These are phyloP conservation scores for Oryza australiensis DNA, from an alignment of 176 grass and related monocot genomes.

Conservation along the genomic window DNA sequence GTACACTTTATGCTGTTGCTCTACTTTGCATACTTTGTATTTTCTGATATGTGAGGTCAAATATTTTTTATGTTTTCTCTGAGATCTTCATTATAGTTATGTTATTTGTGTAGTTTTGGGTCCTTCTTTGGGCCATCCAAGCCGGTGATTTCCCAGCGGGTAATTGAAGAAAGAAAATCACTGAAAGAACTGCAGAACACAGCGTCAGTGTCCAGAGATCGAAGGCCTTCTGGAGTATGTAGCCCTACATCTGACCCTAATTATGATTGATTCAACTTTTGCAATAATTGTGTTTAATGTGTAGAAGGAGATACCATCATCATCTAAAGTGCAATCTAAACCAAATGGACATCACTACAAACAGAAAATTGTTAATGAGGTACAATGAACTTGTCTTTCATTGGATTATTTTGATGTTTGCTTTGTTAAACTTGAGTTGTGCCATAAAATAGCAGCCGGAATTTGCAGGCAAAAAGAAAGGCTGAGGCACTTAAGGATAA, in stretches of 20 bases:
- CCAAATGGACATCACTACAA: constrained; percentile 53
- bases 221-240: constrained; percentile 48
- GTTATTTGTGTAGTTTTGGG: constrained; percentile 68
- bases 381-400: constrained; percentile 48
- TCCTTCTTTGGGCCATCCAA: constrained; percentile 97
- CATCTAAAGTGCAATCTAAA: constrained; percentile 53
- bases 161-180: constrained; percentile 92
- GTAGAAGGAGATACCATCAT: constrained; percentile 56
- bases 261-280: constrained; percentile 22
- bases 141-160: constrained; percentile 76
- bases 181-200: constrained; percentile 64
- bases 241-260: constrained; percentile 8
- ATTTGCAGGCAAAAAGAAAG: constrained; percentile 79
- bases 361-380: constrained; percentile 76
- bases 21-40: neutral
- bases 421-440: constrained; percentile 24
- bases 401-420: constrained; percentile 30
- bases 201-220: constrained; percentile 27
- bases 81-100: neutral
- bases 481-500: constrained; percentile 86
- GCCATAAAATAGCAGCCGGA: constrained; percentile 45
- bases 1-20: constrained; percentile 1
- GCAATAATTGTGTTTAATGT: constrained; percentile 26
- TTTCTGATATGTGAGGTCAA: neutral
- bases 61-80: neutral